Evolutionary conservation across 768 basidiomycete species (phyloP), one percentile per base, ranked within the genome.

Genomic region (Vararia minispora): DNA sequence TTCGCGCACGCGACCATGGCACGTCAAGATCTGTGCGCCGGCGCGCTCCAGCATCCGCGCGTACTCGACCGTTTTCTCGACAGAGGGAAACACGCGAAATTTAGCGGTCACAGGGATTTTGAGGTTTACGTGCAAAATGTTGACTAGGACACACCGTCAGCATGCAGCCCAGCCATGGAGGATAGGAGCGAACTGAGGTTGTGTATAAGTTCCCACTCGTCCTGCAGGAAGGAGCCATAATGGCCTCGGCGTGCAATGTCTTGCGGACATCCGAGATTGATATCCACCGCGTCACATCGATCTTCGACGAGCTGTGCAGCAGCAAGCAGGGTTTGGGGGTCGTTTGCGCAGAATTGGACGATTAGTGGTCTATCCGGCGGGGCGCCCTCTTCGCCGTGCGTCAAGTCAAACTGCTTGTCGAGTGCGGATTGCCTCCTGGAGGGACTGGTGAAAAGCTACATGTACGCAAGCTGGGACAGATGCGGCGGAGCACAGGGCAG

Each of bases 31-130:
- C 53, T 98, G 92, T 0, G 94, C 95, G 0, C 95, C 95, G 0
- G 95, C 91, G 0, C 76, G 64, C 61, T 95, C 91, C 28, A 99
- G 75, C 91, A 98, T 95, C 54, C 83, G 74, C 2, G 95, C 95
- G 48, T 99, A 99, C 44, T 78, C 81, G 1, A 98, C 79, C 0
- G 94, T 97, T 60, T 82, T 83, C 50, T 86, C 82, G 20, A 87
- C 57, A 0, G 79, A 77, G 1, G 83, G 74, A 56, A 92, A 97
- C 2, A 94, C 78, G 6, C 95, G 77, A 58, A 97, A 95, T 55
- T 99, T 98, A 31, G 90, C 95, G 0, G 91, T 95, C 2, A 98
- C 90, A 2, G 95, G 95, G n/a, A 95, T 65, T 2, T 72, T 68
- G 5, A 99, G 74, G 48, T 91, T 83, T 25, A 62, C 58, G 54